Conservation (phyloP, 139 green algal species). For the Tetraselmis chui region DNA sequence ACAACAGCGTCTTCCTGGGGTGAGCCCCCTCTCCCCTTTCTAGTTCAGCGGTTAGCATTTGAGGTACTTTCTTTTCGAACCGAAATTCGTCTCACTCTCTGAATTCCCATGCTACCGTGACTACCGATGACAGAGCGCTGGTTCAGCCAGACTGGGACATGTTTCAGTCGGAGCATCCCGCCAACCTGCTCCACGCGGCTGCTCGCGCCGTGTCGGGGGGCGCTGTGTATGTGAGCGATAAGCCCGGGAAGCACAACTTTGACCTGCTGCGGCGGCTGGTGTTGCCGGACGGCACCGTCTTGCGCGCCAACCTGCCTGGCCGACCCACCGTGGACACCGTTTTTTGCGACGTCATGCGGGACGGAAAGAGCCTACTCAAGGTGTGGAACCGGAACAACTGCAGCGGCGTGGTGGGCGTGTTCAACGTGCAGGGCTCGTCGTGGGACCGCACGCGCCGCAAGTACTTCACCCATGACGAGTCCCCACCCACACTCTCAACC, state of each 20-base stretch:
- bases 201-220: conserved; percentile 60
- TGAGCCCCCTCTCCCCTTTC: too few species aligned
- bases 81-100: too few species aligned
- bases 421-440: conserved; percentile 81
- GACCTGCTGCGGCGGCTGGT: conserved; percentile 66
- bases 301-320: conserved; percentile 62
- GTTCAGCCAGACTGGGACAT: conserved; percentile 76
- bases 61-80: too few species aligned
- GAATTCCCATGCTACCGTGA: too few species aligned
- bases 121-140: background rate
- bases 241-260: conserved; percentile 81
- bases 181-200: conserved; percentile 43
- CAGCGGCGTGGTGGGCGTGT: conserved; percentile 65
- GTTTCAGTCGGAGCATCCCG: conserved; percentile 49
- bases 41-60: too few species aligned
- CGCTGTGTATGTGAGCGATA: conserved; percentile 79
- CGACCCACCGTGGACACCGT: conserved; percentile 85
- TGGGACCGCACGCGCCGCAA: conserved; percentile 68
- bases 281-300: conserved; percentile 61
- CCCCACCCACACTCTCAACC: conserved; percentile 18
- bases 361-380: conserved; percentile 74
- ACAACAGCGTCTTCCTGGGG: conserved; percentile 74
- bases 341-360: conserved; percentile 74
- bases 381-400: conserved; percentile 61
- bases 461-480: conserved; percentile 59